Conservation (phyloP, 2,329 filamentous ascomycete genomes). For the Fusarium decemcellulare region DNA sequence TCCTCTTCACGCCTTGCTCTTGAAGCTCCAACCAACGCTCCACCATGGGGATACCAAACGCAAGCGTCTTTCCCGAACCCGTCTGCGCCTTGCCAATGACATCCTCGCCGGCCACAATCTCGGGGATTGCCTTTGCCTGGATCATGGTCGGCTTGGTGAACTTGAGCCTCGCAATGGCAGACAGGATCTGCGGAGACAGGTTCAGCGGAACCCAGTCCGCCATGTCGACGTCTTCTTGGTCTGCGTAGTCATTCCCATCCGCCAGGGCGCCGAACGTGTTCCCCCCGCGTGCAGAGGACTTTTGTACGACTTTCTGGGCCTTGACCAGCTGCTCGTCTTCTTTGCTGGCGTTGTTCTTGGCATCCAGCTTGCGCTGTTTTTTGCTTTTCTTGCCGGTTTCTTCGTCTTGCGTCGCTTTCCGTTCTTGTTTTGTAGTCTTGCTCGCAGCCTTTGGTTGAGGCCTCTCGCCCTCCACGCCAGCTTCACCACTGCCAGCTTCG, state of each 20-base stretch:
- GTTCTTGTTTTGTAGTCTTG: constrained; percentile 48
- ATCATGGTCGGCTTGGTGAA: constrained; percentile 88
- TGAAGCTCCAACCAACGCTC: constrained; percentile 79
- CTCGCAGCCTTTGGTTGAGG: constrained; percentile 49
- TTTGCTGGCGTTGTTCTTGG: constrained; percentile 42
- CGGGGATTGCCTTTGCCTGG: constrained; percentile 84
- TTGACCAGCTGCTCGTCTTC: constrained; percentile 51
- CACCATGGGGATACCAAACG: constrained; percentile 93
- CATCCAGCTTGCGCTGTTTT: constrained; percentile 52
- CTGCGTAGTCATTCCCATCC: constrained; percentile 67
- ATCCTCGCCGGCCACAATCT: constrained; percentile 86
- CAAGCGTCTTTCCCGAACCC: constrained; percentile 95
- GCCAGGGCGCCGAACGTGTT: constrained; percentile 70
- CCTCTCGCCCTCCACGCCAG: constrained; percentile 48
- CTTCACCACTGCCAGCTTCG: constrained; percentile 51
- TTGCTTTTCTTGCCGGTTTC: constrained; percentile 35
- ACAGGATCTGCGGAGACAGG: constrained; percentile 79
- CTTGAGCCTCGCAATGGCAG: constrained; percentile 82
- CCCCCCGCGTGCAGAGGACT: constrained; percentile 56
- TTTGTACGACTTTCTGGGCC: constrained; percentile 53
- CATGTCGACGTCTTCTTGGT: constrained; percentile 74
- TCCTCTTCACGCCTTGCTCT: constrained; percentile 50
- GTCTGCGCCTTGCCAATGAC: constrained; percentile 97
- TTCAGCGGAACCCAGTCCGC: constrained; percentile 84
- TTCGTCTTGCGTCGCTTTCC: constrained; percentile 47